These are phyloP conservation scores for Carex pumila DNA, from an alignment of 176 grass and related monocot species.

Conservation along the genomic window DNA sequence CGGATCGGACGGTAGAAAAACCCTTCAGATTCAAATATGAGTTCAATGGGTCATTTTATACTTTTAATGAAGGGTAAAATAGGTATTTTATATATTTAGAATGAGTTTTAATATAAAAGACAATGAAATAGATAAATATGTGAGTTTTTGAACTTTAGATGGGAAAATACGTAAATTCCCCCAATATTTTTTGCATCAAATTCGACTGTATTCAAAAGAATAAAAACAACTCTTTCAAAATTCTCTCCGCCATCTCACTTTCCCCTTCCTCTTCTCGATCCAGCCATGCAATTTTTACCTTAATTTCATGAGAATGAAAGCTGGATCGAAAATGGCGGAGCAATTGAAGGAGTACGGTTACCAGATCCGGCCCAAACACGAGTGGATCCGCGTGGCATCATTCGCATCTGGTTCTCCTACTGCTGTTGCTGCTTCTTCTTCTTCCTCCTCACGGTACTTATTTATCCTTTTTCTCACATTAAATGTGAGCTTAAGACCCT, in stretches of 20 bases:
- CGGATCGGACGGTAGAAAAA: too few species aligned
- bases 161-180: too few species aligned
- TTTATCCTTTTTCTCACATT: not conserved
- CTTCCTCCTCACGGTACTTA: conserved; percentile 21
- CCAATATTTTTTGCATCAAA: not conserved
- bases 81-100: too few species aligned
- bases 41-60: too few species aligned
- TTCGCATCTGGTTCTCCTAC: conserved; percentile 28
- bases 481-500: too few species aligned
- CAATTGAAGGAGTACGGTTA: conserved; percentile 37
- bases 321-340: conserved; percentile 37
- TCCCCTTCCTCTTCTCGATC: conserved; percentile 8
- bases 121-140: too few species aligned
- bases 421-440: not conserved
- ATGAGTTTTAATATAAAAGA: too few species aligned
- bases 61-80: too few species aligned
- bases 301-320: conserved; percentile 16
- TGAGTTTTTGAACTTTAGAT: too few species aligned
- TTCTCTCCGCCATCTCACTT: conserved; percentile 5
- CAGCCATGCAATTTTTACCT: not conserved
- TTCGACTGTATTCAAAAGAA: not conserved
- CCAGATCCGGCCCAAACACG: conserved; percentile 35
- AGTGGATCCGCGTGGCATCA: conserved; percentile 28
- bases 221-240: not conserved
- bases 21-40: too few species aligned